Evolutionary conservation across 2,329 filamentous ascomycete genomes (phyloP), one percentile per base, ranked within the genome.

Genomic region (Lasiodiplodia citricola): DNA sequence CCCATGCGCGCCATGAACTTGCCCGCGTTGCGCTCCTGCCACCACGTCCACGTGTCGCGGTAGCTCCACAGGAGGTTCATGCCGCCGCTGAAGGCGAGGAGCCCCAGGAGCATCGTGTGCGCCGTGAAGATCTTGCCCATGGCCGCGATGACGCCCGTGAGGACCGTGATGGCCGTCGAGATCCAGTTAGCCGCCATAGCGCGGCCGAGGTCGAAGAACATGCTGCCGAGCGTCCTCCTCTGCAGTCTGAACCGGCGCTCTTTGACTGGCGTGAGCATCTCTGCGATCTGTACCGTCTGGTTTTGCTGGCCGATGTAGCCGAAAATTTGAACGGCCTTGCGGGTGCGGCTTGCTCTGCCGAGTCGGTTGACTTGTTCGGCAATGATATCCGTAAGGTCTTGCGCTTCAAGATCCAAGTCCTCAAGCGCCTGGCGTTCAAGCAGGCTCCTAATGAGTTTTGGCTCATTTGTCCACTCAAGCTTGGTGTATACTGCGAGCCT

Each of bases 401-500:
- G 87, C 1, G 91, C 91, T 73, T 93, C 91, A 18, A 89, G 87
- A 68, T 86, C 85, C 7, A 91, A 87, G 75, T 97, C 93, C 69
- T 91, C 89, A 50, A 94, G 85, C 18, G 94, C 95, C 80, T 88
- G 86, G 64, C 83, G 82, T 70, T 90, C 85, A 69, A 91, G 31
- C 44, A 67, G 41, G 8, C 60, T 28, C 28, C 23, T 62, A 50
- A 70, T 52, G 47, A 67, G 37, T 14, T 87, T 72, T 2, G 78
- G 77, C 18, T 75, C 83, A 72, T 89, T 91, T 31, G 88, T 86
- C 96, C 96, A 98, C 73, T 93, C 92, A n/a, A 97, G 88, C 74
- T 91, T 92, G 66, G 90, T 92, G 80, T 93, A 97, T 54, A 98
- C 88, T 31, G 94, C 91, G 67, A 99, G 87, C 81, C 96, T 97